These are phyloP conservation scores for Solanum lignicaule DNA, from an alignment of 257 asterid genomes.

Conservation along the genomic window DNA sequence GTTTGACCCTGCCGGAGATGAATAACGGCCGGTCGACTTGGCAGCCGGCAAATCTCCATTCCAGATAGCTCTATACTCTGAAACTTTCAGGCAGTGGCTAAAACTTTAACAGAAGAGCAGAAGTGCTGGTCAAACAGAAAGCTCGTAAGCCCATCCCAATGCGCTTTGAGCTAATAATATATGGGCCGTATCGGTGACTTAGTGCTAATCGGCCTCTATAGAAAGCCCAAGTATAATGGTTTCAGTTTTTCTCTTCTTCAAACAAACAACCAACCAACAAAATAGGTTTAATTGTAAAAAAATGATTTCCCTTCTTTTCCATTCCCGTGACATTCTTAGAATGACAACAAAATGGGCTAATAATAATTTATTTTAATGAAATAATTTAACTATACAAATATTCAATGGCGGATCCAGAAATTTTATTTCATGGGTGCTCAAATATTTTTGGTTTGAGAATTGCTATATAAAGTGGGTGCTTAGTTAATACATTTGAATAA, in stretches of 20 bases:
- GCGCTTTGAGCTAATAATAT: not conserved
- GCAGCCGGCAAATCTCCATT: slow-evolving; percentile 29
- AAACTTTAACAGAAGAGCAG: not conserved
- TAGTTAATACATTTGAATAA: too few species aligned
- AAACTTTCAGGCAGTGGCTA: not conserved
- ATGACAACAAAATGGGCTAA: too few species aligned
- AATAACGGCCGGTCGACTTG: slow-evolving; percentile 16
- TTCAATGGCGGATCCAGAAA: too few species aligned
- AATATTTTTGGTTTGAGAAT: too few species aligned
- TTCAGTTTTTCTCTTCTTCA: not conserved
- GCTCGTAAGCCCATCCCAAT: not conserved
- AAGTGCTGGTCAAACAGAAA: not conserved
- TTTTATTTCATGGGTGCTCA: too few species aligned
- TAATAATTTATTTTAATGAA: not conserved
- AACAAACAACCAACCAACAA: not conserved
- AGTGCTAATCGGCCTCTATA: not conserved
- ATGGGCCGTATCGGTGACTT: not conserved
- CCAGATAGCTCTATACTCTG: not conserved
- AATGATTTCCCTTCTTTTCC: too few species aligned
- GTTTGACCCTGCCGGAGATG: slow-evolving; percentile 13
- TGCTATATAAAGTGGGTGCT: too few species aligned
- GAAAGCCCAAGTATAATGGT: not conserved
- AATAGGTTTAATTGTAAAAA: not conserved
- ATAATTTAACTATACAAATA: not conserved
- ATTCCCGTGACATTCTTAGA: not conserved